Base-by-base conservation (phyloP, 129 eudicot genomes). In the Tanacetum coccineum region DNA sequence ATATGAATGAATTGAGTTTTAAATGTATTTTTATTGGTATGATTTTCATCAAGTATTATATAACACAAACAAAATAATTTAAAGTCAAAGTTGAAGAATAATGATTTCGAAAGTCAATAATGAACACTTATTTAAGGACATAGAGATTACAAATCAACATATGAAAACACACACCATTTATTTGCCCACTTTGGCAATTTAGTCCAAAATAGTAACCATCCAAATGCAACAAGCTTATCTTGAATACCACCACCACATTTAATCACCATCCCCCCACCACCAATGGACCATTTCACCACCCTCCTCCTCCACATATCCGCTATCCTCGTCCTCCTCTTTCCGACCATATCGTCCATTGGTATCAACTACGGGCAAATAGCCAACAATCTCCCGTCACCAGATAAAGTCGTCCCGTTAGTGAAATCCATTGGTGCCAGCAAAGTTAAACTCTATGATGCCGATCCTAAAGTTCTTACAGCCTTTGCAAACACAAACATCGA, bases 351-450 rank as follows among this genome's bases (percentile, higher is more conserved):
- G 8, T 68, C 96, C 9, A 36, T 92, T 6, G 98, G 98, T 25
- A 82, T 93, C 52, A 93, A 93, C 82, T 93, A 93, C 79, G 98
- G 96, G 21, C 96, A 84, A 58, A 72, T 88, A 9, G 98, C 95
- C 67, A 67, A 86, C 84, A 93, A 93, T 64, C 89, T 93, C 3
- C 98, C 96, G 0, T 40, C 85, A 17, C 95, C 98, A 0, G 82
- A 82, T 0, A 70, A 83, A 8, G 93, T 80, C 0, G 78, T 93
- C 6, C 90, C 92, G 0, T 64, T 93, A 7, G 87, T 93, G 15
- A 82, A 81, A 52, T 82, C 89, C 60, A 71, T 84, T 64, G 96
- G 96, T 17, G 96, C 86, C 15, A 64, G 74, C 53, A 74, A 70
- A 50, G 79, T 93, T 17, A 93, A 86, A 84, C 98, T 93, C 65